Base-by-base conservation (phyloP, 371 early-diverging fungal species). In the Funneliformis caledonium region DNA sequence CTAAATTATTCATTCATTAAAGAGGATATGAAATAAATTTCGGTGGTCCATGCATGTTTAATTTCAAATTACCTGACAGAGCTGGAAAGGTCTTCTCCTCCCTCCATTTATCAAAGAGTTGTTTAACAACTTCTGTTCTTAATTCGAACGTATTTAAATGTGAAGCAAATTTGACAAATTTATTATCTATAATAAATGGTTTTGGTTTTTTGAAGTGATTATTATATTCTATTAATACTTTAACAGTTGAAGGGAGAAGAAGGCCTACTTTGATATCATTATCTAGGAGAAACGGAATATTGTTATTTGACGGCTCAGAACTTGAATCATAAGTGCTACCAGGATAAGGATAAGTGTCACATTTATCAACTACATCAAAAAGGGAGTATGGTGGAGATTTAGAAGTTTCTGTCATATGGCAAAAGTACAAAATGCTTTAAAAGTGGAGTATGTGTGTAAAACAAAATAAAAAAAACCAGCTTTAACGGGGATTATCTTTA, bases 271-370 rank as follows among this genome's bases (percentile, higher is more conserved):
- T 84, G 64, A 70, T 56, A 11, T 78, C 76, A 8, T 83, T 85
- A 42, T 16, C 19, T 0, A 87, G 76, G 16, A 69, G 50, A 67
- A 89, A 81, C 14, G 87, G 86, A 11, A 75, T 50, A 1, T 80
- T 64, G 19, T 84, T 76, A 33, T 83, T 78, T 22, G 6, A 22
- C 19, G 7, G 8, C 2, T 75, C 50, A 16, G 73, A 74, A 11
- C 74, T 79, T 2, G 22, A 45, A 1, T 76, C 60, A 1, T 22
- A 14, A 12, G 59, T 16, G 14, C 82, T 82, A 16, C 77, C 48
- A 2, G 68, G 68, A 45, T 89, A 88, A 1, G 89, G 87, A 11
- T 83, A 85, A 19, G 83, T 87, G 72, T 89, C 89, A 76, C 89
- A 87, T 37, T 84, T 68, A 22, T 81, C 76, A 4, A 88, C 86